These are phyloP conservation scores for Bullera alba DNA, from an alignment of 768 basidiomycete genomes.

Conservation along the genomic window DNA sequence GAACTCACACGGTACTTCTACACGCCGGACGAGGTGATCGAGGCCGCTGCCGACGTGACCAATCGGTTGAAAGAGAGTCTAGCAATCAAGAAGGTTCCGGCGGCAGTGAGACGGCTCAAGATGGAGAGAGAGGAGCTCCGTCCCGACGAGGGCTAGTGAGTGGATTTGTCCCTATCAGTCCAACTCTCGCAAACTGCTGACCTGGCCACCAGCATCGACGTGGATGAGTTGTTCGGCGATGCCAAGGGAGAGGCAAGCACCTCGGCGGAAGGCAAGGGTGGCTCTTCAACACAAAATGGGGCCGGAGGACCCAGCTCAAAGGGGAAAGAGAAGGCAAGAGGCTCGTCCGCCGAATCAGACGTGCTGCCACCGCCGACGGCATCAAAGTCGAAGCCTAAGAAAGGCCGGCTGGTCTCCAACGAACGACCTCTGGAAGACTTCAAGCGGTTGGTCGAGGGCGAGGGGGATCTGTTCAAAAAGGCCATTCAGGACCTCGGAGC, in stretches of 20 bases:
- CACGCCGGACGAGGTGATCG: constrained; percentile 63
- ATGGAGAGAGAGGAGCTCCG: constrained; percentile 46
- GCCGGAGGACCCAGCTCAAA: constrained; percentile 12
- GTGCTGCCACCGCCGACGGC: not conserved
- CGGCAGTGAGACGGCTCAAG: constrained; percentile 46
- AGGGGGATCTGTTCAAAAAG: constrained; percentile 74
- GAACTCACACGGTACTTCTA: constrained; percentile 77
- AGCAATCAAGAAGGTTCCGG: constrained; percentile 77
- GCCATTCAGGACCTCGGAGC: constrained; percentile 63
- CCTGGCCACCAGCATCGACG: constrained; percentile 30
- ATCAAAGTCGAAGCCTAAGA: constrained; percentile 25
- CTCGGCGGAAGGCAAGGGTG: constrained; percentile 8
- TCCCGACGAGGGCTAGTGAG: constrained; percentile 47
- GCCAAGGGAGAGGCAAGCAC: constrained; percentile 40
- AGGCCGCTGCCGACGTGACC: constrained; percentile 55
- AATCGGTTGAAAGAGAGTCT: constrained; percentile 61
- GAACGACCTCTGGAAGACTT: constrained; percentile 73
- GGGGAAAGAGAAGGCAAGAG: constrained; percentile 18
- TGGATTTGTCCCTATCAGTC: not conserved
- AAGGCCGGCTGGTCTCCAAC: constrained; percentile 66
- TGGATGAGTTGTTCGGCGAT: constrained; percentile 50
- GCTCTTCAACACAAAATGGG: too few species aligned
- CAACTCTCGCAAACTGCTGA: not conserved
- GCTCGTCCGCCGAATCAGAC: constrained; percentile 38
- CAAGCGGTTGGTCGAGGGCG: constrained; percentile 55